Percentiles rank a stretch among this genome's conserved stretches.
These are phyloP conservation scores for Beauveria brongniartii DNA, from an alignment of 2,329 filamentous ascomycete genomes.

Conservation along the genomic window DNA sequence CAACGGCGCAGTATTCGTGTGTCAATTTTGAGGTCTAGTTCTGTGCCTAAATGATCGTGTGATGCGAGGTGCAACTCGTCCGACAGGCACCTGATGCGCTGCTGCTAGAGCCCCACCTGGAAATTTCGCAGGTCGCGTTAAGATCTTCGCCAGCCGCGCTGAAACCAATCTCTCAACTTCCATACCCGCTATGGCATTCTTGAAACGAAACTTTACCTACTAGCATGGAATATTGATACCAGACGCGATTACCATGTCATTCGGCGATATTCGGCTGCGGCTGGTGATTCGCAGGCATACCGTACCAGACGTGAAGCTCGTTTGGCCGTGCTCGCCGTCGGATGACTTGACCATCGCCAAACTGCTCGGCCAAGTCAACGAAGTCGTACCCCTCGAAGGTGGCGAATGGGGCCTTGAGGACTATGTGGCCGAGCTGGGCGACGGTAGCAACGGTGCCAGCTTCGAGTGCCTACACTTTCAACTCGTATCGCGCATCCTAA, in stretches of 20 bases:
- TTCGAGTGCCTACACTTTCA: slow-evolving; percentile 90
- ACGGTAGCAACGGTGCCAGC: slow-evolving; percentile 39
- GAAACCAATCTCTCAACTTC: neutral
- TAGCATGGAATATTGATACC: neutral
- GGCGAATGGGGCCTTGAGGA: slow-evolving; percentile 81
- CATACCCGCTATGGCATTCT: neutral
- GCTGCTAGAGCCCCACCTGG: slow-evolving; percentile 3
- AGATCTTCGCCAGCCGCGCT: neutral
- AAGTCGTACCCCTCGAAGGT: slow-evolving; percentile 72
- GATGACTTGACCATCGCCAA: slow-evolving; percentile 63
- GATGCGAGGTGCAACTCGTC: neutral
- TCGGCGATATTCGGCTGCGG: slow-evolving; percentile 56
- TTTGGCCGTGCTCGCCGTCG: slow-evolving; percentile 57
- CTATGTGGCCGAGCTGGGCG: slow-evolving; percentile 70
- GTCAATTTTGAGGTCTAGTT: neutral
- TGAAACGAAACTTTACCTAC: neutral
- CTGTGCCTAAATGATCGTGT: neutral
- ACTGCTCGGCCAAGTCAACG: slow-evolving; percentile 71
- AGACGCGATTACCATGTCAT: slow-evolving; percentile 19
- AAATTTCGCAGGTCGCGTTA: slow-evolving; percentile 9
- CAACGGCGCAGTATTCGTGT: neutral
- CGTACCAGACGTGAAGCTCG: slow-evolving; percentile 61
- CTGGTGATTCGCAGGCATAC: slow-evolving; percentile 65
- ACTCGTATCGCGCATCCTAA: slow-evolving; percentile 58
- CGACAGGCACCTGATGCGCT: slow-evolving; percentile 1